These are phyloP conservation scores for Melocanna baccifera DNA, from an alignment of 176 grass and related monocot genomes.

Conservation along the genomic window DNA sequence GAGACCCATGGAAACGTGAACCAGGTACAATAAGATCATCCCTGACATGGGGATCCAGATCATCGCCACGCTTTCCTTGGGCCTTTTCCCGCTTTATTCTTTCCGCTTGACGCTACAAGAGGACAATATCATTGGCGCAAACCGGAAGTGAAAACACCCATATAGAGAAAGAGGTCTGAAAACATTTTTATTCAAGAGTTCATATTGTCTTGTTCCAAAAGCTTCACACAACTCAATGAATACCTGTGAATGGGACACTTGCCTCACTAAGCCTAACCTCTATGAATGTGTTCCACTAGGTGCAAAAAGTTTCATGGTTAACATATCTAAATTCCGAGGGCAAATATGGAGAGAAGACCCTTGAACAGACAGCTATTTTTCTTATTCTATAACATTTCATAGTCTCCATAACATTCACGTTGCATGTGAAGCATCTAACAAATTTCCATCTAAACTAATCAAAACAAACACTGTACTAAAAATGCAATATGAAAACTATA, in stretches of 20 bases:
- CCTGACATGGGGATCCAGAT: constrained; percentile 77
- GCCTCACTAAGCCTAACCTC: background rate
- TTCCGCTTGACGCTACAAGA: constrained; percentile 85
- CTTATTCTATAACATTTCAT: constrained; percentile 7
- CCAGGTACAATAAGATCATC: constrained; percentile 76
- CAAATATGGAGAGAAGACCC: constrained; percentile 1
- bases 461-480: too few species aligned
- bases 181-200: background rate
- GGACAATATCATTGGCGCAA: constrained; percentile 17
- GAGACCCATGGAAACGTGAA: constrained; percentile 77
- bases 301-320: constrained; percentile 9
- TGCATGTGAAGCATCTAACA: background rate
- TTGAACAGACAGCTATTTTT: constrained; percentile 13
- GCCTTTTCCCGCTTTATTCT: constrained; percentile 80
- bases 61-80: constrained; percentile 74
- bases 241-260: too few species aligned
- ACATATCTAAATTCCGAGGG: background rate
- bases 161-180: background rate
- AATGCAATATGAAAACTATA: background rate
- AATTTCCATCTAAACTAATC: too few species aligned
- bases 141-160: constrained; percentile 13
- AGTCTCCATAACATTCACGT: background rate
- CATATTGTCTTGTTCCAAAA: background rate
- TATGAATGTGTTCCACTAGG: background rate
- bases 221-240: background rate